phyloP scores from a whole-genome alignment of 768 basidiomycete genomes.

The Strobilomyces dryophilus region DNA sequence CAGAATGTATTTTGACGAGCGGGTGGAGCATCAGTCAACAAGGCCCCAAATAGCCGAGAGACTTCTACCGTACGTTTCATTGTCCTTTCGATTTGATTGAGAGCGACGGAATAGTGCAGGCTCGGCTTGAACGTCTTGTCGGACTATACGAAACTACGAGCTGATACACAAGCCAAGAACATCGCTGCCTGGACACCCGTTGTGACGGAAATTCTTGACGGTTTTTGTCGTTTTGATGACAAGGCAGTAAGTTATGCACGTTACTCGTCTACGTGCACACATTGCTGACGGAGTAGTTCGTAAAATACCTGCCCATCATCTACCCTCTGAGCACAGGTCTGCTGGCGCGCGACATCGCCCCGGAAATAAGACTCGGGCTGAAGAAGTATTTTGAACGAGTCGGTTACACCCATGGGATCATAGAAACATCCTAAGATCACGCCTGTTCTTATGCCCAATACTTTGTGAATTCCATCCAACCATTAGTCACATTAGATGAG shows the following conservation, averaged over 20 bases:
- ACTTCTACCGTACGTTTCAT: conserved; percentile 55
- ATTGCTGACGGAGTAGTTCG: conserved; percentile 55
- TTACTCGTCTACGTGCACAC: background rate
- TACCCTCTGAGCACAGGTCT: conserved; percentile 89
- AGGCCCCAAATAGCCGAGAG: conserved; percentile 76
- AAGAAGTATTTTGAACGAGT: conserved; percentile 79
- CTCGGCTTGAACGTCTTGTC: conserved; percentile 83
- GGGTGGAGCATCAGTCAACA: conserved; percentile 83
- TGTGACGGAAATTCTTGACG: conserved; percentile 89
- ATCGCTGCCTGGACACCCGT: conserved; percentile 99
- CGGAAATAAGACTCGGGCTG: conserved; percentile 78
- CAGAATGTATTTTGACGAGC: conserved; percentile 89
- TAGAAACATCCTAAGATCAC: conserved; percentile 48
- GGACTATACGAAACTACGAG: conserved; percentile 85
- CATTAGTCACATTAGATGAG: conserved; percentile 33
- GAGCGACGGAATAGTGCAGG: conserved; percentile 38
- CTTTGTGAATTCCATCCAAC: conserved; percentile 20
- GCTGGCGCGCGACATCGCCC: conserved; percentile 73
- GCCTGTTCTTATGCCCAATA: conserved; percentile 16
- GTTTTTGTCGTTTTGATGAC: conserved; percentile 86
- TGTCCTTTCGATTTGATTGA: background rate
- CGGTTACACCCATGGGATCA: conserved; percentile 66
- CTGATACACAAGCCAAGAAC: conserved; percentile 92
- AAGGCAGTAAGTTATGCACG: conserved; percentile 65
- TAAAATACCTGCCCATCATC: conserved; percentile 80